phyloP scores from a whole-genome alignment of 805 yeast species.

The Candida dendrica region DNA sequence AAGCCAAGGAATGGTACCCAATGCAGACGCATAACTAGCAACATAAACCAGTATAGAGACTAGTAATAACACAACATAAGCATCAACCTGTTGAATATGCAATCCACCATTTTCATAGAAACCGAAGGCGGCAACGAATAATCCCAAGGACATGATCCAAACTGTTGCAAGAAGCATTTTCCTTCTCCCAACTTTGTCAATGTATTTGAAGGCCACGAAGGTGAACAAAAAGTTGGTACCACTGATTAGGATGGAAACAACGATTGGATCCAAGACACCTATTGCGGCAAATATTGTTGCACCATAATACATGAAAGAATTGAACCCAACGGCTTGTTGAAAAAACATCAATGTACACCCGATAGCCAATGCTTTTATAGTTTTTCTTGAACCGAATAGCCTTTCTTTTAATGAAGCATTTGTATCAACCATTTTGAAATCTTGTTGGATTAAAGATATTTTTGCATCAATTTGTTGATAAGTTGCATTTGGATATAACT shows the following conservation, averaged over 20 bases:
- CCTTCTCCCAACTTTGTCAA: slow-evolving; percentile 45
- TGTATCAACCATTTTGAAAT: slow-evolving; percentile 11
- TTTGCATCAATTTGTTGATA: slow-evolving; percentile 38
- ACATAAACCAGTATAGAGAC: slow-evolving; percentile 28
- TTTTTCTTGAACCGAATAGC: slow-evolving; percentile 18
- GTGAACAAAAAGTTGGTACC: slow-evolving; percentile 49
- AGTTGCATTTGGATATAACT: slow-evolving; percentile 35
- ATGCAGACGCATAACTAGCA: slow-evolving; percentile 34
- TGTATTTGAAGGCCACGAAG: slow-evolving; percentile 39
- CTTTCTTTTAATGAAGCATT: slow-evolving; percentile 2
- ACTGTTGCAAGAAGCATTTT: slow-evolving; percentile 34
- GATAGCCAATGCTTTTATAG: slow-evolving; percentile 34
- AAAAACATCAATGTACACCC: slow-evolving; percentile 46
- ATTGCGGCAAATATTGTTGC: slow-evolving; percentile 47
- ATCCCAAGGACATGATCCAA: slow-evolving; percentile 31
- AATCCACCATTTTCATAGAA: slow-evolving; percentile 10
- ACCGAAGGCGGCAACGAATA: slow-evolving; percentile 25
- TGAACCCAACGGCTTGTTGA: slow-evolving; percentile 57
- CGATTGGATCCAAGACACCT: slow-evolving; percentile 45
- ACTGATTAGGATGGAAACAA: slow-evolving; percentile 49
- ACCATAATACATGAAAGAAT: slow-evolving; percentile 57
- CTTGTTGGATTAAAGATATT: slow-evolving; percentile 40
- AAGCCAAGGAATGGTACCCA: slow-evolving; percentile 40
- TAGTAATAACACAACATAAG: slow-evolving; percentile 17
- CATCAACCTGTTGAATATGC: not conserved